phyloP scores from a whole-genome alignment of 2,329 filamentous ascomycete genomes.

The Pleurostoma richardsiae region DNA sequence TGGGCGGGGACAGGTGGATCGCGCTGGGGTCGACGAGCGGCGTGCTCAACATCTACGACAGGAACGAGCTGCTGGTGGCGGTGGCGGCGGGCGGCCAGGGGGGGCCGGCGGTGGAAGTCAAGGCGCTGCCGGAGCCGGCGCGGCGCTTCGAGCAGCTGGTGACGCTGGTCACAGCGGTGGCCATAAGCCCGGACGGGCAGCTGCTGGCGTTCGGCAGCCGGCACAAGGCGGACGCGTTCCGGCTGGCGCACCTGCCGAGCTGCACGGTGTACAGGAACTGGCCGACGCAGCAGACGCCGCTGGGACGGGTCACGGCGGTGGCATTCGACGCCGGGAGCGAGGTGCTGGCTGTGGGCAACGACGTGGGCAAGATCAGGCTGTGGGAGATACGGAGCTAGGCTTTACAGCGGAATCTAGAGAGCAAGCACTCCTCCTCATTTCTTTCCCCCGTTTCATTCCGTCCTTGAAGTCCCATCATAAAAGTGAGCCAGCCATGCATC shows the following conservation, averaged over 20 bases:
- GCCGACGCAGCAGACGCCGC: slow-evolving; percentile 84
- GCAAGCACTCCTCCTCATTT: no score
- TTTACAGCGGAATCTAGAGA: not conserved
- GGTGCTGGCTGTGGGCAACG: slow-evolving; percentile 80
- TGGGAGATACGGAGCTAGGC: slow-evolving; percentile 77
- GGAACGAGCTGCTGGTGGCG: slow-evolving; percentile 53
- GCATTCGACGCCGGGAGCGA: slow-evolving; percentile 63
- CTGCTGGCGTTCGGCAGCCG: slow-evolving; percentile 79
- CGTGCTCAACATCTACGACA: slow-evolving; percentile 91
- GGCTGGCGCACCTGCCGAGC: slow-evolving; percentile 82
- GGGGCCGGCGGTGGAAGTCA: slow-evolving; percentile 38
- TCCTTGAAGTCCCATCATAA: no score
- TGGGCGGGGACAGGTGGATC: slow-evolving; percentile 84
- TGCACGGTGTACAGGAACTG: slow-evolving; percentile 96
- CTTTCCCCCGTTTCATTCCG: no score
- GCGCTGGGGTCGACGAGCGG: slow-evolving; percentile 82
- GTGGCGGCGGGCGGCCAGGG: slow-evolving; percentile 18
- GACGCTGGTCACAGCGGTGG: slow-evolving; percentile 73
- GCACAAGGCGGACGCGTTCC: slow-evolving; percentile 83
- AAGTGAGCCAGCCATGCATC: no score
- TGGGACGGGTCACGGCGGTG: slow-evolving; percentile 76
- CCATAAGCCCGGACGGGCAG: slow-evolving; percentile 86
- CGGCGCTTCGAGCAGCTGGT: slow-evolving; percentile 80
- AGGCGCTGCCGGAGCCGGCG: slow-evolving; percentile 64
- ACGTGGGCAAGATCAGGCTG: slow-evolving; percentile 78